phyloP scores from a whole-genome alignment of 352 stramenopile species.

The Pythium biforme region DNA sequence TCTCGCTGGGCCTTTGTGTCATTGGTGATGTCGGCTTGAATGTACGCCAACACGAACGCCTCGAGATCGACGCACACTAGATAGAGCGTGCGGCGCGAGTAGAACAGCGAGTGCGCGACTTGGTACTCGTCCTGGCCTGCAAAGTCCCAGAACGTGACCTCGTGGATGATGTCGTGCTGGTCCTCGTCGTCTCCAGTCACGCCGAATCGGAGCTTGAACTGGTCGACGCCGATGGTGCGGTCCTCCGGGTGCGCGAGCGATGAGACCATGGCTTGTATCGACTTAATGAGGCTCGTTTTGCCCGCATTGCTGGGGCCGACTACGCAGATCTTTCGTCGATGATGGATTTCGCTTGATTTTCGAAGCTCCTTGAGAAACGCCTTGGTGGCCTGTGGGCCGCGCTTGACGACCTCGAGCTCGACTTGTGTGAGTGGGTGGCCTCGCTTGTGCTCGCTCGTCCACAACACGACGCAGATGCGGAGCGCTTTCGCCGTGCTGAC shows the following conservation, averaged over 20 bases:
- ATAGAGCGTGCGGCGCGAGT: slow-evolving; percentile 13
- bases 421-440: background rate
- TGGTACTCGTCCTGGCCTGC: slow-evolving; percentile 15
- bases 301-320: slow-evolving; percentile 29
- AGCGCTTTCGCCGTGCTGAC: no score
- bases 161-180: background rate
- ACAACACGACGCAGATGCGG: no score
- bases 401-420: background rate
- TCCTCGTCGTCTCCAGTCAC: background rate
- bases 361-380: background rate
- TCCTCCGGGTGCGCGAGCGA: slow-evolving; percentile 13
- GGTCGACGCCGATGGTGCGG: slow-evolving; percentile 33
- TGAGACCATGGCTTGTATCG: slow-evolving; percentile 4
- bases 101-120: slow-evolving; percentile 19
- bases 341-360: background rate
- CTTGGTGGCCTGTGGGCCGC: background rate
- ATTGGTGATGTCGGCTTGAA: background rate
- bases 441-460: no score
- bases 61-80: slow-evolving; percentile 18
- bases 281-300: slow-evolving; percentile 36
- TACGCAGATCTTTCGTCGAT: slow-evolving; percentile 28
- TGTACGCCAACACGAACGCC: background rate
- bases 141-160: slow-evolving; percentile 26
- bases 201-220: slow-evolving; percentile 23
- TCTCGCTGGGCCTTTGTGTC: background rate